Evolutionary conservation across 1,139 yeast genomes (phyloP).

Genomic region (Protomyces arabidopsidicola): DNA sequence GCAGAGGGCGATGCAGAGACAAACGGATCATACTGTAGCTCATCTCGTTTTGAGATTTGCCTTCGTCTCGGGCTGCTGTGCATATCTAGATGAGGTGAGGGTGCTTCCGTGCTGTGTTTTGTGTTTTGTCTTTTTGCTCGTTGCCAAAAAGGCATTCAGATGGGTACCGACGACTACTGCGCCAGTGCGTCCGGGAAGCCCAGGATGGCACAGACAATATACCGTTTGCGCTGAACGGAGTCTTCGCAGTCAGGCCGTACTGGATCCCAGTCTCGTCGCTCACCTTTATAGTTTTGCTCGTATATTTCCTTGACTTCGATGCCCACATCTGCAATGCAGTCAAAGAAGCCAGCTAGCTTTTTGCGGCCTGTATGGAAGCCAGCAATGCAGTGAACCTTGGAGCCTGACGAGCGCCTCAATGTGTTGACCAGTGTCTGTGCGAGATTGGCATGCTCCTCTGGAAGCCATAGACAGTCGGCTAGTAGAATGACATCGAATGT

Average conservation of each 20-base stretch:
- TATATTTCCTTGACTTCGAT: neutral
- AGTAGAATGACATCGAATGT: conserved; percentile 6
- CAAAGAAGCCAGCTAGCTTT: conserved; percentile 8
- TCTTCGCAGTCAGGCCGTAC: neutral
- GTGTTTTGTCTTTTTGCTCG: neutral
- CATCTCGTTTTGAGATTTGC: neutral
- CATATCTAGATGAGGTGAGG: neutral
- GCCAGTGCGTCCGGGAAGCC: neutral
- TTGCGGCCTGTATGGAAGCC: conserved; percentile 17
- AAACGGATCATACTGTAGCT: neutral
- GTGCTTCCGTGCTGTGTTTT: too few species aligned
- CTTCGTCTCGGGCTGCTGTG: neutral
- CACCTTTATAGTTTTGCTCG: neutral
- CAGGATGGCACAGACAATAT: neutral
- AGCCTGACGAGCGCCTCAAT: neutral
- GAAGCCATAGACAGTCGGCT: conserved; percentile 22
- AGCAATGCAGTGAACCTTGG: conserved; percentile 11
- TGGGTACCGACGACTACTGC: neutral
- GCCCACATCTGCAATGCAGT: neutral
- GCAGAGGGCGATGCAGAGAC: neutral
- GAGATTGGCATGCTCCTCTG: conserved; percentile 14
- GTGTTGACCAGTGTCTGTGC: neutral
- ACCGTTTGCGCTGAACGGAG: neutral
- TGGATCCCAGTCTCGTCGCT: neutral
- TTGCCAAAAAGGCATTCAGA: neutral